These are phyloP conservation scores for Hysterangium stoloniferum DNA, from an alignment of 768 basidiomycete genomes.

Conservation along the genomic window DNA sequence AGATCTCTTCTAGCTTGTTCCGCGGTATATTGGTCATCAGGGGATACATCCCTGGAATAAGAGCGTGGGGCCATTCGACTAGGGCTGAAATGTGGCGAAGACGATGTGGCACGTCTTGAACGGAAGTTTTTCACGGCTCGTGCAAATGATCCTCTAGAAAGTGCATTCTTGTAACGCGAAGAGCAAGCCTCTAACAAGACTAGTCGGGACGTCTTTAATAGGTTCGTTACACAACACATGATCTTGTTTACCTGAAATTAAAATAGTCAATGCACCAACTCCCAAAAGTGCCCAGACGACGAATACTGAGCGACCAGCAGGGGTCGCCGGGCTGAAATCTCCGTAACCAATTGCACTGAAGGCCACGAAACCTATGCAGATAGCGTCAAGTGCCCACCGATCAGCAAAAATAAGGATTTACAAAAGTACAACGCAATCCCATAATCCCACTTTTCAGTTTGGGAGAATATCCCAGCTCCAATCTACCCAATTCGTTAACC, in stretches of 20 bases:
- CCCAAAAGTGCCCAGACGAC: slow-evolving; percentile 74
- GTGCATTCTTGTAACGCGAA: slow-evolving; percentile 50
- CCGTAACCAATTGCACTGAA: slow-evolving; percentile 67
- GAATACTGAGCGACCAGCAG: slow-evolving; percentile 69
- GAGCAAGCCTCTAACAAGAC: slow-evolving; percentile 64
- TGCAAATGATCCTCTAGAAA: slow-evolving; percentile 36
- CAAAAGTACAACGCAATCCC: slow-evolving; percentile 67
- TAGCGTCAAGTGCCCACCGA: background rate
- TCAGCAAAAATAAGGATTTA: slow-evolving; percentile 23
- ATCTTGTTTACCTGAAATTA: slow-evolving; percentile 51
- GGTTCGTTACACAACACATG: background rate
- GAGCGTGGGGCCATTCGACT: background rate
- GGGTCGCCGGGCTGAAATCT: slow-evolving; percentile 53
- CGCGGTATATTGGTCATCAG: slow-evolving; percentile 8
- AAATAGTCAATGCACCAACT: slow-evolving; percentile 66
- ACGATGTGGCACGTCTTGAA: slow-evolving; percentile 17
- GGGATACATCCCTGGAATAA: background rate
- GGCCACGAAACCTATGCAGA: slow-evolving; percentile 49
- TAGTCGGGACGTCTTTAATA: slow-evolving; percentile 18
- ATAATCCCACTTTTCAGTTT: slow-evolving; percentile 64
- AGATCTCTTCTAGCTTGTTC: slow-evolving; percentile 23
- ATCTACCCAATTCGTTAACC: slow-evolving; percentile 32
- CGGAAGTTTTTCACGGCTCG: slow-evolving; percentile 39
- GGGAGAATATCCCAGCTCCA: slow-evolving; percentile 61
- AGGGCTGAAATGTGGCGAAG: slow-evolving; percentile 4